Percentiles rank a stretch among this genome's conserved stretches.
Conservation (phyloP, 139 green algal species). For the Chlorella vulgaris region DNA sequence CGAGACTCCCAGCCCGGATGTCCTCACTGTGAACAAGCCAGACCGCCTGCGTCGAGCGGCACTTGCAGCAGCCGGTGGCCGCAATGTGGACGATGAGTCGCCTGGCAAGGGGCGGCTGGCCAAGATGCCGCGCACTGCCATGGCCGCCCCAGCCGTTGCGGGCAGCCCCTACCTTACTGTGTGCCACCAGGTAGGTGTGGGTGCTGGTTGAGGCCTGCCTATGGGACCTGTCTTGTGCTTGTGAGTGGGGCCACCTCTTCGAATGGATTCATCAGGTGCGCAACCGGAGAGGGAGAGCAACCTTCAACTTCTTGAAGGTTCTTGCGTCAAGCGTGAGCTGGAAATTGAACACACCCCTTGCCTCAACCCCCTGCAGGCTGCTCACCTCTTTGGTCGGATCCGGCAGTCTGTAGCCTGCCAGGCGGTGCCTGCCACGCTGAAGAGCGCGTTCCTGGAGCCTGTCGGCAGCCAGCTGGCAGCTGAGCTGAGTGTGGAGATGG, state of each 20-base stretch:
- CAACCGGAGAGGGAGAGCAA: too few species aligned
- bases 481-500: slow-evolving; percentile 75
- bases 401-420: slow-evolving; percentile 60
- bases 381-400: slow-evolving; percentile 67
- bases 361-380: slow-evolving; percentile 20
- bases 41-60: slow-evolving; percentile 10
- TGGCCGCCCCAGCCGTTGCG: not conserved
- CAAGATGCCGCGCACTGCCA: slow-evolving; percentile 46
- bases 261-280: too few species aligned
- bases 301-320: too few species aligned
- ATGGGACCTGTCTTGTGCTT: too few species aligned
- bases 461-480: slow-evolving; percentile 55
- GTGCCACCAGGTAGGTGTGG: slow-evolving; percentile 24
- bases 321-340: too few species aligned
- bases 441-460: slow-evolving; percentile 85
- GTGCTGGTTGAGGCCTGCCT: not conserved
- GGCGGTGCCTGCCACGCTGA: slow-evolving; percentile 78
- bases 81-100: slow-evolving; percentile 65
- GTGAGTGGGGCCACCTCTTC: too few species aligned
- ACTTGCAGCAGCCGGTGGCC: slow-evolving; percentile 32
- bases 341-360: too few species aligned
- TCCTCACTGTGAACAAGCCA: slow-evolving; percentile 26
- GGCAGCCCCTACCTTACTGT: slow-evolving; percentile 49
- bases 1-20: slow-evolving; percentile 79
- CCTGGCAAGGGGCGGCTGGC: slow-evolving; percentile 58